Evolutionary conservation across 2,329 filamentous ascomycete genomes (phyloP), one percentile per base, ranked within the genome.

Genomic region (Colletotrichum caudatum): DNA sequence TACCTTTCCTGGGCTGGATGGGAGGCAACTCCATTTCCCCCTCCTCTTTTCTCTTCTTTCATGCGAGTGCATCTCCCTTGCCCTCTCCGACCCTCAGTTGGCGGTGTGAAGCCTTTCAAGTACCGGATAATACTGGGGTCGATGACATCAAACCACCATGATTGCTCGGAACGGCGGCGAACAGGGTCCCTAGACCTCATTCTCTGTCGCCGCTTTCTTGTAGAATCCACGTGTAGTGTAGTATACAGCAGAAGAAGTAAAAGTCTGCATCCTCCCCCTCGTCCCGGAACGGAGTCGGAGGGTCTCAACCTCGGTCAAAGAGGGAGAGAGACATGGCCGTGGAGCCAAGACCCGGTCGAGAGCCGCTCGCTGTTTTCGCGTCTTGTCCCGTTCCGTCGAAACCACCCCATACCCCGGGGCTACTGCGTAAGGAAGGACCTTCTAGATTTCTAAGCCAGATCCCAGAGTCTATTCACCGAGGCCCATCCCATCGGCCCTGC

Each of bases 381-480:
- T 20, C n/a, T 50, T 54, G 33, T 53, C 26, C 23, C 54, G 39
- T 20, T n/a, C 46, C 46, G 23, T 53, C 60, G 33, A 16, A 33
- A n/a, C 54, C 4, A 53, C 46, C 59, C 66, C 46, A n/a, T 39
- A 26, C 37, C 53, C 58, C 46, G 62, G 44, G 35, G n/a, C 33
- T 44, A 29, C 29, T 29, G 29, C 29, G 29, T 29, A 23, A 37
- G 26, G 37, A 23, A 37, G 26, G 37, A n/a, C 29, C 16, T 54
- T 18, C 65, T 59, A 37, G 59, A 71, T 71, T 71, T 64, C 59
- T 71, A 71, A 71, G 37, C 69, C 53, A 66, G 59, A 60, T 64
- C 41, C 50, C 58, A 23, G 44, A 46, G 20, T 41, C 26, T 67
- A 50, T 64, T 57, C 68, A 71, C 68, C 56, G 20, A 29, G 35